Percentiles rank a stretch among this genome's conserved stretches.
Conservation (phyloP, 2,329 filamentous ascomycete genomes). For the Penicillium nordicum region DNA sequence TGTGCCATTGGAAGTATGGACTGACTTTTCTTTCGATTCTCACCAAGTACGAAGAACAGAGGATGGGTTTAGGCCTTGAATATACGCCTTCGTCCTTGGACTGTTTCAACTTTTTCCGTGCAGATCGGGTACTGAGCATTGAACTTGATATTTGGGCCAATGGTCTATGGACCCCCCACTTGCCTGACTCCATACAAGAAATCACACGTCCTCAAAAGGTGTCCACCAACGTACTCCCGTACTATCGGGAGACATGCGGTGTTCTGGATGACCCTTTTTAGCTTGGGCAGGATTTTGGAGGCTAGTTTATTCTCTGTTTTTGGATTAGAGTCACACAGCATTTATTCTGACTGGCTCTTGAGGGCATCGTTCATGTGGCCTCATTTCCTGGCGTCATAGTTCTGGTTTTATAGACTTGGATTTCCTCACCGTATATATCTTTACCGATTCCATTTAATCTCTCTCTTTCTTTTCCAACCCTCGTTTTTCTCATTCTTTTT, state of each 20-base stretch:
- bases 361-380: neutral
- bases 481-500: neutral
- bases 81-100: neutral
- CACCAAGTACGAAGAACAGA: neutral
- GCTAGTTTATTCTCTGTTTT: constrained; percentile 4
- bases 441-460: constrained; percentile 8
- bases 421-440: constrained; percentile 23
- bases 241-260: constrained; percentile 4
- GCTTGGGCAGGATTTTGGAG: constrained; percentile 20
- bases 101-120: constrained; percentile 20
- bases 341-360: constrained; percentile 15
- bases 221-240: constrained; percentile 3
- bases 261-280: neutral
- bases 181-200: constrained; percentile 4
- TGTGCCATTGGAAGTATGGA: neutral
- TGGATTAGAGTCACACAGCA: constrained; percentile 6
- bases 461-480: neutral
- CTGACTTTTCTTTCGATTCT: neutral
- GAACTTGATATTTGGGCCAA: constrained; percentile 4
- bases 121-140: constrained; percentile 15
- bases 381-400: constrained; percentile 20
- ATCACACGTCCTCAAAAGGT: constrained; percentile 3
- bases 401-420: constrained; percentile 14
- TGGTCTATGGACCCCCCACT: constrained; percentile 5
- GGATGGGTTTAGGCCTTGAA: neutral